These are phyloP conservation scores for Eutrema japonicum DNA, from an alignment of 345 rosid genomes.

Conservation along the genomic window DNA sequence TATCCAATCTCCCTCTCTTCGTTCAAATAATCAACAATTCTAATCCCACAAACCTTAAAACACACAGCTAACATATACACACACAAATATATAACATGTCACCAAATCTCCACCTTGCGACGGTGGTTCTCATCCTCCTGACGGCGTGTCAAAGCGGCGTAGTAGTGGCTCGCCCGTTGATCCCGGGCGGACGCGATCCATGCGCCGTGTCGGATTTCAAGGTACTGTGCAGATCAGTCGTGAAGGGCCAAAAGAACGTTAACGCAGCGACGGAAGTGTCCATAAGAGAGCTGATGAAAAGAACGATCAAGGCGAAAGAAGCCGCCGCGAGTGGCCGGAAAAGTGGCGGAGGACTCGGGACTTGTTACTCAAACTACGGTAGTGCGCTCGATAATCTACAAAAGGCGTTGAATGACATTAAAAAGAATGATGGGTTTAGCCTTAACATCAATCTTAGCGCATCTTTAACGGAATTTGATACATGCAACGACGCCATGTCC, in stretches of 20 bases:
- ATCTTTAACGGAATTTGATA: constrained; percentile 32
- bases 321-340: not conserved
- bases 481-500: constrained; percentile 44
- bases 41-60: not conserved
- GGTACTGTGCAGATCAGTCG: constrained; percentile 39
- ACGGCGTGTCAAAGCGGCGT: constrained; percentile 10
- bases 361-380: constrained; percentile 33
- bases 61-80: not conserved
- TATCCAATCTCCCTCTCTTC: constrained; percentile 16
- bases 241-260: constrained; percentile 39
- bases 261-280: constrained; percentile 42
- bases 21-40: constrained; percentile 31
- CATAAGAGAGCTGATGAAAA: constrained; percentile 34
- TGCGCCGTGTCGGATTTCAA: constrained; percentile 38
- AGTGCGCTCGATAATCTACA: constrained; percentile 36
- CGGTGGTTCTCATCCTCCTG: constrained; percentile 27
- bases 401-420: constrained; percentile 34
- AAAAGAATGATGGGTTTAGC: constrained; percentile 39
- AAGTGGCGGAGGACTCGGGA: constrained; percentile 2
- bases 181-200: constrained; percentile 9
- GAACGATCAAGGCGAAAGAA: constrained; percentile 18
- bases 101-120: constrained; percentile 22
- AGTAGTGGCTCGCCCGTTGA: not conserved
- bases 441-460: constrained; percentile 45
- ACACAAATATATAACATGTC: constrained; percentile 8